A percentile compares a stretch with the other conserved stretches of the same genome.
phyloP scores from a whole-genome alignment of 2,329 filamentous ascomycete species.

The Tricladium varicosporioides region DNA sequence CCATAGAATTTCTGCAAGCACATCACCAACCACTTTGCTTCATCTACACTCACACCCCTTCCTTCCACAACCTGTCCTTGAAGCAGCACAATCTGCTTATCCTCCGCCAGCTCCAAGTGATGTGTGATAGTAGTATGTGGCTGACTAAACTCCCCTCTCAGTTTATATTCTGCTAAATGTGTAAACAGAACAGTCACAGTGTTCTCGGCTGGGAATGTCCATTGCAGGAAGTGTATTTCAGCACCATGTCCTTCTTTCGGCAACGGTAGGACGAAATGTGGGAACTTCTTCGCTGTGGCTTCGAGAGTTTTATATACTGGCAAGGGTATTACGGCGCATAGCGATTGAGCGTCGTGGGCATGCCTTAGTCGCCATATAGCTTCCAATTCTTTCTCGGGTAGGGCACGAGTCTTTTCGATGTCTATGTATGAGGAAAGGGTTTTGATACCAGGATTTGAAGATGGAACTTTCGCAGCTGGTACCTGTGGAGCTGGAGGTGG shows the following conservation, averaged over 20 bases:
- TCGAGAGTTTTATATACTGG: constrained; percentile 73
- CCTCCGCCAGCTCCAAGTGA: constrained; percentile 73
- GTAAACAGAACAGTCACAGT: constrained; percentile 86
- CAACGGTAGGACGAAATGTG: constrained; percentile 88
- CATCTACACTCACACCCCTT: constrained; percentile 71
- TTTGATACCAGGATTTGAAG: constrained; percentile 44
- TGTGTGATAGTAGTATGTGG: constrained; percentile 95
- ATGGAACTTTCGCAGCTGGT: constrained; percentile 18
- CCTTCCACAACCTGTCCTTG: constrained; percentile 77
- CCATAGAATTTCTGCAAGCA: constrained; percentile 94
- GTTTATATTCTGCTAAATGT: constrained; percentile 88
- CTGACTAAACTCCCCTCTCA: constrained; percentile 82
- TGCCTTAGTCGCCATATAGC: constrained; percentile 89
- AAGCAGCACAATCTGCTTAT: constrained; percentile 80
- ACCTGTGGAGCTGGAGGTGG: constrained; percentile 33
- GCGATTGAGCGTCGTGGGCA: constrained; percentile 65
- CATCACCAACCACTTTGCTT: constrained; percentile 89
- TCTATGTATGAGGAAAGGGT: constrained; percentile 71
- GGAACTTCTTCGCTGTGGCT: constrained; percentile 67
- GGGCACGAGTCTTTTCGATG: constrained; percentile 68
- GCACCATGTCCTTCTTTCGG: constrained; percentile 67
- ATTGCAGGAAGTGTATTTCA: constrained; percentile 95
- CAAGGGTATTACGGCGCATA: constrained; percentile 81
- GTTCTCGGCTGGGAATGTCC: constrained; percentile 76
- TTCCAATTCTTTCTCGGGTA: constrained; percentile 80